Conservation (phyloP, 257 asterid genomes). For the Solanum neorickii region DNA sequence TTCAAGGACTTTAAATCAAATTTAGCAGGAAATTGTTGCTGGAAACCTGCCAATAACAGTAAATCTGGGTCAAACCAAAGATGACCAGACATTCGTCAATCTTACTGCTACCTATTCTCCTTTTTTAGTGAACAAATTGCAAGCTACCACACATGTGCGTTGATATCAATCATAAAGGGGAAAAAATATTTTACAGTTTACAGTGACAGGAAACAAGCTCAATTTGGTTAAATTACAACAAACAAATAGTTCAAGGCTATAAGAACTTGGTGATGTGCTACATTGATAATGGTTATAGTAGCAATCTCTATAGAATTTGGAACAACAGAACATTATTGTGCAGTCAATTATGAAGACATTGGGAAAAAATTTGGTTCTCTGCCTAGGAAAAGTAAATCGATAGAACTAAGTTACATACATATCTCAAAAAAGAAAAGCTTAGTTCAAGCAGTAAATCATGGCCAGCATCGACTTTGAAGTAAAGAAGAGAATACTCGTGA, state of each 20-base stretch:
- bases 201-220: neutral
- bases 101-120: neutral
- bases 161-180: neutral
- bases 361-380: neutral
- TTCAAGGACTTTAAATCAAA: neutral
- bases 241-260: neutral
- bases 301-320: neutral
- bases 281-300: neutral
- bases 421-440: neutral
- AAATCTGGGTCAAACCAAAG: neutral
- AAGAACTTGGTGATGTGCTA: neutral
- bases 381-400: neutral
- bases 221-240: neutral
- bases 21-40: neutral
- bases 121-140: neutral
- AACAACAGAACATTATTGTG: neutral
- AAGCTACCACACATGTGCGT: neutral
- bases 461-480: neutral
- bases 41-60: neutral
- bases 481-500: neutral
- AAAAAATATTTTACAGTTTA: neutral
- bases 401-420: neutral
- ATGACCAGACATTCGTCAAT: neutral
- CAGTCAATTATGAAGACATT: neutral
- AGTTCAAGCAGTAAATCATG: neutral